Percentiles rank a stretch among this genome's conserved stretches.
phyloP scores from a whole-genome alignment of 2,329 filamentous ascomycete species.

The Colletotrichum sp. region DNA sequence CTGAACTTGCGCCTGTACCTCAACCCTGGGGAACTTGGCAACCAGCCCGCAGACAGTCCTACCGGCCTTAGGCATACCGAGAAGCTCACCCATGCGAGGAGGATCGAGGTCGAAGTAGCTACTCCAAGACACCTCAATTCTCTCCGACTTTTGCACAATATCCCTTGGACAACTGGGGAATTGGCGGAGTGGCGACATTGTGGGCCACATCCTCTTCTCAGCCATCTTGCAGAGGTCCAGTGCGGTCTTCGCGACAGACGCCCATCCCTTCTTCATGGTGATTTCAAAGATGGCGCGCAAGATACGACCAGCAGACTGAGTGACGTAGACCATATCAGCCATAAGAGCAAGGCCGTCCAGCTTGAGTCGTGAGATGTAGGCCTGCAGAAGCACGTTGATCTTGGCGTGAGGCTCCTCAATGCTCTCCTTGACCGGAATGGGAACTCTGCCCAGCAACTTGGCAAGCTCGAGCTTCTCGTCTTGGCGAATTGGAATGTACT shows the following conservation, averaged over 20 bases:
- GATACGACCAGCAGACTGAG: slow-evolving; percentile 96
- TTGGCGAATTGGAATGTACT: slow-evolving; percentile 96
- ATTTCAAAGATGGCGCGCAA: slow-evolving; percentile 96
- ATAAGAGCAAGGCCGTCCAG: slow-evolving; percentile 93
- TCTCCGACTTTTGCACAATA: slow-evolving; percentile 89
- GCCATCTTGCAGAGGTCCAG: slow-evolving; percentile 98
- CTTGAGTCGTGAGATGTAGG: slow-evolving; percentile 93
- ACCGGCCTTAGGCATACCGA: slow-evolving; percentile 89
- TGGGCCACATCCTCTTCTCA: slow-evolving; percentile 99
- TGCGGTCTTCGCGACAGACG: slow-evolving; percentile 88
- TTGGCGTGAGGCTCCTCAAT: slow-evolving; percentile 97
- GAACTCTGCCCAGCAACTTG: slow-evolving; percentile 87
- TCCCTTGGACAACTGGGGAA: slow-evolving; percentile 84
- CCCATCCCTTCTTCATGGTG: slow-evolving; percentile 95
- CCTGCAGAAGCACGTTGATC: slow-evolving; percentile 96
- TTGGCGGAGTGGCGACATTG: slow-evolving; percentile 94
- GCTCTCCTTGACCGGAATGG: slow-evolving; percentile 95
- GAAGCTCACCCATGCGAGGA: slow-evolving; percentile 91
- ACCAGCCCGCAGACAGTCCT: slow-evolving; percentile 85
- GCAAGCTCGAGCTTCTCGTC: slow-evolving; percentile 97
- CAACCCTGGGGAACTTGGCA: slow-evolving; percentile 89
- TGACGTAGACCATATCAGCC: slow-evolving; percentile 99
- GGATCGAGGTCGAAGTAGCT: slow-evolving; percentile 97
- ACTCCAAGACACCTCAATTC: slow-evolving; percentile 91
- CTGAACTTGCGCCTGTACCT: slow-evolving; percentile 92